Conservation (phyloP, 768 basidiomycete species). For the Boletus coccyginus region DNA sequence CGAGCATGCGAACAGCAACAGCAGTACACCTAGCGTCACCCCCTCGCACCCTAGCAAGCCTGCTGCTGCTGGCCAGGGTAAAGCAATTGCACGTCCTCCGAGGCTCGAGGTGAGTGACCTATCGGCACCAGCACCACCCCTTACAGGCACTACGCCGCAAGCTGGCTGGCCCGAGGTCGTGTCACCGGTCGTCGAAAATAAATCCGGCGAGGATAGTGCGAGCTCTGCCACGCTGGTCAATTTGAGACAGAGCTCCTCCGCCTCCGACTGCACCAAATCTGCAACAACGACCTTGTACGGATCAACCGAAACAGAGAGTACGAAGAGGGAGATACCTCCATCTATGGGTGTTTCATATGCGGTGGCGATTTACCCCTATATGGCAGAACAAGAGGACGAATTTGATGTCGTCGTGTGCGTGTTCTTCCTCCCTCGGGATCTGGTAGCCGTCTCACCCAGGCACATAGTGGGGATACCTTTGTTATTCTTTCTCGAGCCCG, state of each 20-base stretch:
- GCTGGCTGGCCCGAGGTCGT: constrained; percentile 75
- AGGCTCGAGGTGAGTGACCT: constrained; percentile 68
- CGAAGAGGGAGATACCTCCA: constrained; percentile 42
- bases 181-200: constrained; percentile 55
- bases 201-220: constrained; percentile 41
- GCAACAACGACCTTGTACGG: constrained; percentile 14
- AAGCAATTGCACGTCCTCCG: constrained; percentile 54
- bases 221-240: constrained; percentile 33
- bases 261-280: constrained; percentile 22
- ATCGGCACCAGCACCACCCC: constrained; percentile 47
- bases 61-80: constrained; percentile 30
- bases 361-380: constrained; percentile 97
- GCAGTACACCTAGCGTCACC: constrained; percentile 17
- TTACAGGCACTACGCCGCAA: constrained; percentile 61
- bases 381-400: constrained; percentile 98
- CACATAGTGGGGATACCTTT: constrained; percentile 81
- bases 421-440: not conserved
- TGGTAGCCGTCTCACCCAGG: constrained; percentile 4
- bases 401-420: constrained; percentile 96
- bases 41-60: constrained; percentile 24
- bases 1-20: constrained; percentile 20
- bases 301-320: constrained; percentile 33
- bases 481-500: constrained; percentile 91
- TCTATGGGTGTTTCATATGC: constrained; percentile 79
- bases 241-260: constrained; percentile 30